phyloP scores from a whole-genome alignment of 768 basidiomycete species.

The Boletus rufocinnamomeus region DNA sequence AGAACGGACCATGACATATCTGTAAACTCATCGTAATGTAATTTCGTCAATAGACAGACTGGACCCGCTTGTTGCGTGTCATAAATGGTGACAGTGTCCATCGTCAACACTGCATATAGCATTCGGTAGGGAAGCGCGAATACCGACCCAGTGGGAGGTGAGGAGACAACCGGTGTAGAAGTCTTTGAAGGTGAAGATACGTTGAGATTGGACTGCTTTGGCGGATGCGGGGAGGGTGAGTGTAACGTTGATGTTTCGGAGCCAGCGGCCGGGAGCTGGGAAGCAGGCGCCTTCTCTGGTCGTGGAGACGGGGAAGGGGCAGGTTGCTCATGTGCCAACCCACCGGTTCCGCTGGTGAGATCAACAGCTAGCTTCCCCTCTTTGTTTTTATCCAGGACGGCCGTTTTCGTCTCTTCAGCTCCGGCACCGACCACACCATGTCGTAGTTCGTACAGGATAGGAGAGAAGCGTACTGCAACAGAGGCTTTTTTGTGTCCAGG shows the following conservation, averaged over 20 bases:
- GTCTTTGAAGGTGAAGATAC: constrained; percentile 26
- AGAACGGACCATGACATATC: constrained; percentile 87
- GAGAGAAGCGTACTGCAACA: constrained; percentile 92
- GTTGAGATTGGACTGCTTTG: constrained; percentile 18
- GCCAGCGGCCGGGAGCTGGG: constrained; percentile 3
- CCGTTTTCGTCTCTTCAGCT: constrained; percentile 49
- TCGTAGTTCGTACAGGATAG: constrained; percentile 89
- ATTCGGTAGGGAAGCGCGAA: constrained; percentile 93
- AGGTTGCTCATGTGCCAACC: constrained; percentile 11
- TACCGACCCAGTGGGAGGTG: constrained; percentile 58
- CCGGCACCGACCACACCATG: constrained; percentile 47
- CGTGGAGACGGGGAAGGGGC: constrained; percentile 14
- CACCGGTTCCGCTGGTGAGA: constrained; percentile 42
- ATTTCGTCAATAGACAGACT: constrained; percentile 85
- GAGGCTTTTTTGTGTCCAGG: constrained; percentile 97
- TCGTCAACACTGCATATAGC: constrained; percentile 93
- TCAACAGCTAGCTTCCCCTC: constrained; percentile 66
- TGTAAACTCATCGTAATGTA: constrained; percentile 98
- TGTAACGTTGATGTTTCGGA: constrained; percentile 8
- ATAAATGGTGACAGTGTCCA: constrained; percentile 93
- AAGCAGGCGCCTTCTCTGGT: constrained; percentile 21
- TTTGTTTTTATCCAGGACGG: constrained; percentile 64
- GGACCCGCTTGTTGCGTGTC: constrained; percentile 97
- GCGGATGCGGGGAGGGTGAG: constrained; percentile 17
- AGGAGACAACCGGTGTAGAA: constrained; percentile 36